Evolutionary conservation across 192 early-diverging fungal species (phyloP).

Genomic region (Lunasporangiospora selenospora): DNA sequence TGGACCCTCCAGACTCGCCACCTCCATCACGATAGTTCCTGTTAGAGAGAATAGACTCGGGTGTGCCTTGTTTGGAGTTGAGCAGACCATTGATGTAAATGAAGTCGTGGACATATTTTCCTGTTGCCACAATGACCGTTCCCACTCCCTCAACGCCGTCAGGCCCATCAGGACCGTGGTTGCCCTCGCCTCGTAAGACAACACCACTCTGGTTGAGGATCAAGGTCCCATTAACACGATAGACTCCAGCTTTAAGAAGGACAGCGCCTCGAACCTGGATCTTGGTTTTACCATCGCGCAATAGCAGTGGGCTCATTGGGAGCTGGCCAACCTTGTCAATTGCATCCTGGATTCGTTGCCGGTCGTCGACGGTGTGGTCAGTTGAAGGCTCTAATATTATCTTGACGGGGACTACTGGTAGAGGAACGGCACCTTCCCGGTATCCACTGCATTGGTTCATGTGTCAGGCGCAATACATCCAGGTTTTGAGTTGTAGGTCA

Average conservation of each 20-base stretch:
- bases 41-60: neutral
- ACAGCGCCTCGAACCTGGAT: slow-evolving; percentile 5
- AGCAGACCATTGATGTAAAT: slow-evolving; percentile 8
- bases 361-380: neutral
- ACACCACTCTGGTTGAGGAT: slow-evolving; percentile 3
- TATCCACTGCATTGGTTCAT: no score
- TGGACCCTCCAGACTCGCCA: neutral
- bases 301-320: neutral
- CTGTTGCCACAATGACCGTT: slow-evolving; percentile 8
- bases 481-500: no score
- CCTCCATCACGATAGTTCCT: no score
- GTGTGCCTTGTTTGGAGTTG: slow-evolving; percentile 1
- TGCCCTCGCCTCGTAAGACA: slow-evolving; percentile 13
- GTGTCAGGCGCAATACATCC: no score
- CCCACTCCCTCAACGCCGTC: slow-evolving; percentile 3
- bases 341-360: slow-evolving; percentile 8
- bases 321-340: slow-evolving; percentile 8
- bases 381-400: slow-evolving; percentile 8
- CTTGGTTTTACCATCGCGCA: neutral
- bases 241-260: slow-evolving; percentile 10
- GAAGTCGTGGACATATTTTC: slow-evolving; percentile 9
- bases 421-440: slow-evolving; percentile 8
- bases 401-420: slow-evolving; percentile 1
- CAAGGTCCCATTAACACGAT: slow-evolving; percentile 4
- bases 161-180: no score